Conservation (phyloP, 2,329 filamentous ascomycete genomes). For the Calonectria pauciramosa region DNA sequence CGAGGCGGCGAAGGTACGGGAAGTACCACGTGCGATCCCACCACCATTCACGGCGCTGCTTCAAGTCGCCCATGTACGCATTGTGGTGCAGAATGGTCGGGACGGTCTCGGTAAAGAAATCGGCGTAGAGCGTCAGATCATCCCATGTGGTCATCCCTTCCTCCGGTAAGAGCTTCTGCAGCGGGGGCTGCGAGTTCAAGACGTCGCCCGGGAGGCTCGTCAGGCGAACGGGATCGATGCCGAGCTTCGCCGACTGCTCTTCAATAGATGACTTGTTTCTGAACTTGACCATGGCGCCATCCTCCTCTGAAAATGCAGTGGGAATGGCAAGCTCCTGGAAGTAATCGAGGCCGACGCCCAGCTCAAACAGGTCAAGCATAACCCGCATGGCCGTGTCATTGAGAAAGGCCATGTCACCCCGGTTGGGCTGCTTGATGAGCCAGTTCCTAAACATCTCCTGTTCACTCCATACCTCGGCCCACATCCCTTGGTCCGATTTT, state of each 20-base stretch:
- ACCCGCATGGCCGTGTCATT: neutral
- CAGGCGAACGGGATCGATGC: constrained; percentile 18
- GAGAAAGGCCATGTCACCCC: neutral
- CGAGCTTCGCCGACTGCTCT: neutral
- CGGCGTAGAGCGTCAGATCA: constrained; percentile 32
- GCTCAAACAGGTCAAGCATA: constrained; percentile 32
- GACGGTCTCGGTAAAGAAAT: constrained; percentile 36
- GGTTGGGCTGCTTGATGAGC: neutral
- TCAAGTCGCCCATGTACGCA: constrained; percentile 23
- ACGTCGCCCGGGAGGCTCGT: constrained; percentile 23
- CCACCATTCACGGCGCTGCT: constrained; percentile 30
- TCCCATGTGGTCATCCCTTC: constrained; percentile 25
- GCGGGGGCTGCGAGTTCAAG: neutral
- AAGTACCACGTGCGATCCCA: constrained; percentile 40
- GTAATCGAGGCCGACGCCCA: constrained; percentile 39
- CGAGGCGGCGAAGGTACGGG: constrained; percentile 22
- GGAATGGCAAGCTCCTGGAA: constrained; percentile 33
- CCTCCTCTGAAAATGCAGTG: constrained; percentile 34
- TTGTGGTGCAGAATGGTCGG: constrained; percentile 39
- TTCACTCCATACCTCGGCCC: constrained; percentile 46
- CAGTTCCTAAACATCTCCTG: constrained; percentile 35
- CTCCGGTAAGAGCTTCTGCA: neutral
- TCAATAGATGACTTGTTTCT: constrained; percentile 29
- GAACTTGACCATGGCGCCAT: constrained; percentile 29
- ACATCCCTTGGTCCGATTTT: constrained; percentile 47